A percentile compares a stretch with the other conserved stretches of the same genome.
These are phyloP conservation scores for Cochlearia excelsa DNA, from an alignment of 345 rosid species.

Conservation along the genomic window DNA sequence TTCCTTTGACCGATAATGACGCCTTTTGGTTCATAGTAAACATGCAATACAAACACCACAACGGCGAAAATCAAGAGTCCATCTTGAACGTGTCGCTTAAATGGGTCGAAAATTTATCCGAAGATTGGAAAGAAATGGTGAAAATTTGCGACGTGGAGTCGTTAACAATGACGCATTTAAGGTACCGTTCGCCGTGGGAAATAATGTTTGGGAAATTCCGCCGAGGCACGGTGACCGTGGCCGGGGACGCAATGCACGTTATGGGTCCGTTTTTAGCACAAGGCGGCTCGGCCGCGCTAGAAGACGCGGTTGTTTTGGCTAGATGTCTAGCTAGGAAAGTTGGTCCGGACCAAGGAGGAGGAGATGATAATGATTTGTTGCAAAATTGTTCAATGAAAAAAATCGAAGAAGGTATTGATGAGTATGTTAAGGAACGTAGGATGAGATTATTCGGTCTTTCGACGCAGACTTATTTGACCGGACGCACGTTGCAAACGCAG, in stretches of 20 bases:
- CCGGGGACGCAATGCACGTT: slow-evolving; percentile 53
- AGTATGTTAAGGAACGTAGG: slow-evolving; percentile 33
- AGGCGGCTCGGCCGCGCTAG: slow-evolving; percentile 49
- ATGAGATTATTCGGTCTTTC: slow-evolving; percentile 36
- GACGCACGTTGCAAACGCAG: slow-evolving; percentile 27
- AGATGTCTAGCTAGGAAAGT: slow-evolving; percentile 42
- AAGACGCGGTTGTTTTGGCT: slow-evolving; percentile 53
- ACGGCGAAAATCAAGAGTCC: slow-evolving; percentile 34
- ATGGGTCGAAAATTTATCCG: slow-evolving; percentile 36
- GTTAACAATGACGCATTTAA: slow-evolving; percentile 38
- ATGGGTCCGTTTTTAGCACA: slow-evolving; percentile 57
- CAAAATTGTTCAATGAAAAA: slow-evolving; percentile 4
- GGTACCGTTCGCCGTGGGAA: slow-evolving; percentile 47
- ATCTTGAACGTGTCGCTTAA: slow-evolving; percentile 32
- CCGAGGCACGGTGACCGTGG: slow-evolving; percentile 47
- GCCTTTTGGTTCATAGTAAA: slow-evolving; percentile 43
- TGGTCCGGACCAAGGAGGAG: slow-evolving; percentile 19
- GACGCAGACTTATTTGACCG: slow-evolving; percentile 36
- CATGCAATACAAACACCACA: slow-evolving; percentile 26
- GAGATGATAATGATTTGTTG: not conserved
- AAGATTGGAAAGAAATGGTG: slow-evolving; percentile 44
- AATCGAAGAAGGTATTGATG: slow-evolving; percentile 39
- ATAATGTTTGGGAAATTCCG: slow-evolving; percentile 37
- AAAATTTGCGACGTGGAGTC: slow-evolving; percentile 35
- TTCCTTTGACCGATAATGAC: slow-evolving; percentile 34